These are phyloP conservation scores for Oryza glaberrima DNA, from an alignment of 176 grass and related monocot genomes.

Conservation along the genomic window DNA sequence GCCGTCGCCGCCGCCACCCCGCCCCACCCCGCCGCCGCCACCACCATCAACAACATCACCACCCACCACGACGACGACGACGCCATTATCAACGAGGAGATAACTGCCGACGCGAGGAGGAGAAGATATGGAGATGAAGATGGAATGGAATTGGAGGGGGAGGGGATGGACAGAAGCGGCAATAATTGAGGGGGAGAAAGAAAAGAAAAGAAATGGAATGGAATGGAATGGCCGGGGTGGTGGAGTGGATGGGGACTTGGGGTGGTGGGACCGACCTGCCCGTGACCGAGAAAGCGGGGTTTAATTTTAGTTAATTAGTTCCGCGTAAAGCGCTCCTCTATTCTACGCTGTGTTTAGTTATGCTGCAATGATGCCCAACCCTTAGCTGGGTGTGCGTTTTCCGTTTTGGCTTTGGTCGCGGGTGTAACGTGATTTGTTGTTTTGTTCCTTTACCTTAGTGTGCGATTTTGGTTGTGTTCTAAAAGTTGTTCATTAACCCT, in stretches of 20 bases:
- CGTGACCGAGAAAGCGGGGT: neutral
- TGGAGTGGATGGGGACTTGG: neutral
- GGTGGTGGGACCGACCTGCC: neutral
- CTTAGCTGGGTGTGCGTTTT: neutral
- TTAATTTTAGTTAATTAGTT: neutral
- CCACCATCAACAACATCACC: neutral
- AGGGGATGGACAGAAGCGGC: neutral
- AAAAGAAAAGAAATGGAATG: neutral
- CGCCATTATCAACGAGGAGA: constrained; percentile 5
- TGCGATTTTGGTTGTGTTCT: too few relatives aligned
- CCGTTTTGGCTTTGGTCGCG: neutral
- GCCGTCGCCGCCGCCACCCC: neutral
- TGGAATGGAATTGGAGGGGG: neutral
- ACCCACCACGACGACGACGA: neutral
- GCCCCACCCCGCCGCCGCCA: neutral
- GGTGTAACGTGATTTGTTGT: neutral
- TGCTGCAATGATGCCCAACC: neutral
- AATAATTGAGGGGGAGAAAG: constrained; percentile 44
- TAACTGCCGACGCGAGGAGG: neutral
- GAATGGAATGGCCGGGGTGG: too few relatives aligned
- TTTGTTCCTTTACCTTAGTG: too few relatives aligned
- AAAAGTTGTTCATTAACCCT: too few relatives aligned
- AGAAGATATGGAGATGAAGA: neutral
- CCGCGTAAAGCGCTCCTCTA: neutral
- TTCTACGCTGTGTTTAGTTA: neutral